phyloP scores from a whole-genome alignment of 2,329 filamentous ascomycete species.

The Pyrenophora graminea region DNA sequence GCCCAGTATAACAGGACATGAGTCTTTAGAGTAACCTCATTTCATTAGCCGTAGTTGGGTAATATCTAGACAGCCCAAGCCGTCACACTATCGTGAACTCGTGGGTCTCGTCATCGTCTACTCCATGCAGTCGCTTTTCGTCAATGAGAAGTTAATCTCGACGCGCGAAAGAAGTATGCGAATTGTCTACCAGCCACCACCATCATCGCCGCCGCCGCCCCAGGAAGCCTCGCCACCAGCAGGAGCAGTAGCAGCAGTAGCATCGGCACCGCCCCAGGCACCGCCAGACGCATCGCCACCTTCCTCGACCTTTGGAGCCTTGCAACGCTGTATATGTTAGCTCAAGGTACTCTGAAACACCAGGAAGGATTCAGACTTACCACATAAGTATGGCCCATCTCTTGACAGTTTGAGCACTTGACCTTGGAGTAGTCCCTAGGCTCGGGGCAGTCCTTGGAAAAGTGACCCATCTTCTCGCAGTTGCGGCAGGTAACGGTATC shows the following conservation, averaged over 20 bases:
- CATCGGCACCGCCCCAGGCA: slow-evolving; percentile 13
- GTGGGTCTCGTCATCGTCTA: no score
- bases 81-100: no score
- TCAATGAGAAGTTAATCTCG: no score
- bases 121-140: no score
- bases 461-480: slow-evolving; percentile 67
- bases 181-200: slow-evolving; percentile 16
- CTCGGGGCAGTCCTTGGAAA: slow-evolving; percentile 61
- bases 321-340: slow-evolving; percentile 40
- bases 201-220: slow-evolving; percentile 3
- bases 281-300: slow-evolving; percentile 15
- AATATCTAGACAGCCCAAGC: no score
- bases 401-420: slow-evolving; percentile 55
- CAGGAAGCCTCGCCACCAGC: slow-evolving; percentile 27
- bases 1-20: no score
- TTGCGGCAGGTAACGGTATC: slow-evolving; percentile 58
- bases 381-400: slow-evolving; percentile 44
- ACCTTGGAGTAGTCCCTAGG: slow-evolving; percentile 57
- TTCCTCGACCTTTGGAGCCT: slow-evolving; percentile 28
- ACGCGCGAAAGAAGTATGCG: neutral
- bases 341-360: neutral
- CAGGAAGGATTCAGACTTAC: slow-evolving; percentile 13
- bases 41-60: no score
- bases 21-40: no score
- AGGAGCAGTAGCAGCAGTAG: slow-evolving; percentile 10